These are phyloP conservation scores for Holtermannia corniformis DNA, from an alignment of 768 basidiomycete species.

Conservation along the genomic window DNA sequence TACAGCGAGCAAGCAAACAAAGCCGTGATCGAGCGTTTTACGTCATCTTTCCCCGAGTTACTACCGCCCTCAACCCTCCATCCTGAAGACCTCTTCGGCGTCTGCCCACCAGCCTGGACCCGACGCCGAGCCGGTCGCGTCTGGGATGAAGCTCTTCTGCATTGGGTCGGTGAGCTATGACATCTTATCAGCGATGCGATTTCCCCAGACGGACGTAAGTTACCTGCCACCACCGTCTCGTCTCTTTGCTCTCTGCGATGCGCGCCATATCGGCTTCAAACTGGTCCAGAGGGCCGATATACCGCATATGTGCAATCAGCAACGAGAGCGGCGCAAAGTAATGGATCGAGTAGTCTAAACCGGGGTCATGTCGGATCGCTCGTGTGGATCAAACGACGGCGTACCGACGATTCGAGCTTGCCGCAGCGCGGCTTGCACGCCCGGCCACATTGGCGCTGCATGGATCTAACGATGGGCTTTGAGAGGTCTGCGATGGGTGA, in stretches of 20 bases:
- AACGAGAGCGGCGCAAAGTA: conserved; percentile 51
- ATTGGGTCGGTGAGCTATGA: conserved; percentile 53
- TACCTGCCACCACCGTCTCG: conserved; percentile 66
- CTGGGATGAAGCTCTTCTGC: conserved; percentile 67
- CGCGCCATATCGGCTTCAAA: conserved; percentile 58
- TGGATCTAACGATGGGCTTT: conserved; percentile 41
- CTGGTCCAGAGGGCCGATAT: conserved; percentile 50
- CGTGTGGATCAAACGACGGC: neutral
- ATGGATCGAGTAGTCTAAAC: conserved; percentile 63
- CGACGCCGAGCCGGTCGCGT: conserved; percentile 59
- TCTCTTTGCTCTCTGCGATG: conserved; percentile 58
- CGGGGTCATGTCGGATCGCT: neutral
- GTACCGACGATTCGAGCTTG: conserved; percentile 51
- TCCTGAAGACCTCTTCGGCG: conserved; percentile 60
- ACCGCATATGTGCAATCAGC: conserved; percentile 72
- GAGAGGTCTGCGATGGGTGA: neutral
- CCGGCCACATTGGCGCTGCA: conserved; percentile 54
- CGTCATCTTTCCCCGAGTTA: neutral
- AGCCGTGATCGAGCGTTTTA: neutral
- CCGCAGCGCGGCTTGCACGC: conserved; percentile 56
- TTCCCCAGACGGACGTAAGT: conserved; percentile 6
- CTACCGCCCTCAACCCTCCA: conserved; percentile 50
- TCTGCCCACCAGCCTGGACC: conserved; percentile 58
- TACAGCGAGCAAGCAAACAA: neutral
- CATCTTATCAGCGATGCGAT: neutral